These are phyloP conservation scores for Cladosporium sp. DNA, from an alignment of 2,329 filamentous ascomycete species.

Conservation along the genomic window DNA sequence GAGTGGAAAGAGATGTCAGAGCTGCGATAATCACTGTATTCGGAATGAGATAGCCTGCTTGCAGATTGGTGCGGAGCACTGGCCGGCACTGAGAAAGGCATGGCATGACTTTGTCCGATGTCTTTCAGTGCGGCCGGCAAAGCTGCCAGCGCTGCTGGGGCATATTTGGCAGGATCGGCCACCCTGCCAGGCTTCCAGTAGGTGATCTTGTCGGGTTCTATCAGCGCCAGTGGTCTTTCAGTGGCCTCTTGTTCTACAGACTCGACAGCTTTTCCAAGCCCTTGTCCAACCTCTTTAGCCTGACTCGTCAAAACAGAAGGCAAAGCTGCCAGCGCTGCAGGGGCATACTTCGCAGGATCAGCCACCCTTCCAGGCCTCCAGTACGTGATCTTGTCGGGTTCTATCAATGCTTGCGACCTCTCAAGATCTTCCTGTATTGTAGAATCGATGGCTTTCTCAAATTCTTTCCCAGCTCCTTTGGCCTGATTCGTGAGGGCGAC, in stretches of 20 bases:
- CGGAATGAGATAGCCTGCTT: neutral
- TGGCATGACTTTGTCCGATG: neutral
- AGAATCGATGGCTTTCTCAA: neutral
- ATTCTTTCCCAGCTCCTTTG: neutral
- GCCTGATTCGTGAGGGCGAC: neutral
- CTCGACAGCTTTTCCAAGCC: neutral
- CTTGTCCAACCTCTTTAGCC: neutral
- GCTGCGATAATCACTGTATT: slow-evolving; percentile 8
- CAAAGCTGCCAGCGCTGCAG: neutral
- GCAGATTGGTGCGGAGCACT: neutral
- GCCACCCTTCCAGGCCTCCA: neutral
- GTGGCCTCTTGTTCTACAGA: neutral
- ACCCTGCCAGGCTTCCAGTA: slow-evolving; percentile 3
- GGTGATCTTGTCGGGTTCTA: neutral
- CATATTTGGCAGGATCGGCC: neutral
- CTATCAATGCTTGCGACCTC: neutral
- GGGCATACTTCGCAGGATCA: neutral
- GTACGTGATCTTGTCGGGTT: neutral
- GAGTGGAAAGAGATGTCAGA: neutral
- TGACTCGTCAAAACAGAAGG: neutral
- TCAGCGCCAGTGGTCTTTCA: neutral
- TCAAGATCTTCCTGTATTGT: neutral
- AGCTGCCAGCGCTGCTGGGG: neutral
- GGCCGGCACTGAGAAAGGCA: neutral
- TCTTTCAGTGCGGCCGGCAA: neutral